Base-by-base conservation (phyloP, 2,329 filamentous ascomycete species). In the Triangularia verruculosa region DNA sequence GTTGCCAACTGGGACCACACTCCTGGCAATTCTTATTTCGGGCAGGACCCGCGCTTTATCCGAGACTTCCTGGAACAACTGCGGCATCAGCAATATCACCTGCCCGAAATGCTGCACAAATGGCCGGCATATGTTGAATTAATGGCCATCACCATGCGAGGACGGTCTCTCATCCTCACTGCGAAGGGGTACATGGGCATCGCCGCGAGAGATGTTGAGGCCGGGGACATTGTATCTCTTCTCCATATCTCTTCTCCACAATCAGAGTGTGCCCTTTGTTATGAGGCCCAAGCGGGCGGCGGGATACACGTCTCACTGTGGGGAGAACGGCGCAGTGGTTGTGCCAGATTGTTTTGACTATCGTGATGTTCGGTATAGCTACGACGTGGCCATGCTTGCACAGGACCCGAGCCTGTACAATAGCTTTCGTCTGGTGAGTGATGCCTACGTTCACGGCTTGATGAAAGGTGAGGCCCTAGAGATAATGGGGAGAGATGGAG, bases 51-150 rank as follows among this genome's bases (percentile, higher is more conserved):
- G 6, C 22, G 30, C 4, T 57, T 51, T 24, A 24, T 28, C 7
- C 12, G 8, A 32, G 53, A 62, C n/a, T 62, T 62, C 4, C 24
- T 51, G 22, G 17, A 4, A 25, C 51, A 54, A 9, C 22, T 54
- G n/a, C 13, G n/a, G 25, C 9, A 20, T 24, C 25, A 28, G 4
- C 51, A 20, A 6, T 52, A 57, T 32, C 32, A 57, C 20, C 30
- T 62, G 15, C 60, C 60, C 2, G 60, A 62, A 24, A 32, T 57
- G 7, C 20, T 62, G 3, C 53, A 62, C 12, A 57, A 52, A n/a
- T 62, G 53, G 53, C 53, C 60, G 24, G 60, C 60, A 5, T 62
- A 62, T 20, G 32, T 62, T 22, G 60, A 62, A 17, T 54, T 62
- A 8, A 39, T 57, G 22, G 30, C 32, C 1, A 51, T 62, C 15